Conservation (phyloP, 495 filamentous ascomycete genomes). For the Eremomyces bilateralis region DNA sequence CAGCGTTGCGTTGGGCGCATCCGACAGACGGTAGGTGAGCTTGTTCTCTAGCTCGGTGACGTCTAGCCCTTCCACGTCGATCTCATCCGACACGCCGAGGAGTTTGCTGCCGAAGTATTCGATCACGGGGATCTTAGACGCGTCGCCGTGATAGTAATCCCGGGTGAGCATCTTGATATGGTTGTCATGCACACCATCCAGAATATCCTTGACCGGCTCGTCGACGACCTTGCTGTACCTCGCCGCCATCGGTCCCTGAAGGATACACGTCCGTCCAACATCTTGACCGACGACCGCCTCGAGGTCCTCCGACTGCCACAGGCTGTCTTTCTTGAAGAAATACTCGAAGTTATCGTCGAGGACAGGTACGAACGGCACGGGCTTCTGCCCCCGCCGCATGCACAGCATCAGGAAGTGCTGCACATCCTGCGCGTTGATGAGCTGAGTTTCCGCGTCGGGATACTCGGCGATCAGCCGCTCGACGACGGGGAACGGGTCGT, state of each 20-base stretch:
- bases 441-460: conserved; percentile 63
- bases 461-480: conserved; percentile 63
- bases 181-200: conserved; percentile 68
- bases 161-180: conserved; percentile 60
- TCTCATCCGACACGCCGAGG: conserved; percentile 24
- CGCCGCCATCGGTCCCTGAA: conserved; percentile 85
- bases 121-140: conserved; percentile 52
- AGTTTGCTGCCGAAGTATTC: conserved; percentile 90
- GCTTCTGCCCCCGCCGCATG: conserved; percentile 83
- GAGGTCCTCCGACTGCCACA: conserved; percentile 96
- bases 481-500: conserved; percentile 54
- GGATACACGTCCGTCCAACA: conserved; percentile 81
- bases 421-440: conserved; percentile 93
- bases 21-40: conserved; percentile 57
- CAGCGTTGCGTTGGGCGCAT: conserved; percentile 41
- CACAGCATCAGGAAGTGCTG: conserved; percentile 93
- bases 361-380: conserved; percentile 79
- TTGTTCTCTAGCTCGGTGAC: conserved; percentile 52
- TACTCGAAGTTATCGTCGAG: conserved; percentile 93
- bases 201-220: conserved; percentile 81
- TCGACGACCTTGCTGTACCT: conserved; percentile 76
- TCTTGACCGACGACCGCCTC: conserved; percentile 91
- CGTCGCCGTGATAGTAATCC: conserved; percentile 60
- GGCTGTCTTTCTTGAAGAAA: conserved; percentile 99
- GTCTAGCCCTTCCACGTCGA: conserved; percentile 62